phyloP scores from a whole-genome alignment of 1,139 yeast species.

The Scheffersomyces parashehatae region DNA sequence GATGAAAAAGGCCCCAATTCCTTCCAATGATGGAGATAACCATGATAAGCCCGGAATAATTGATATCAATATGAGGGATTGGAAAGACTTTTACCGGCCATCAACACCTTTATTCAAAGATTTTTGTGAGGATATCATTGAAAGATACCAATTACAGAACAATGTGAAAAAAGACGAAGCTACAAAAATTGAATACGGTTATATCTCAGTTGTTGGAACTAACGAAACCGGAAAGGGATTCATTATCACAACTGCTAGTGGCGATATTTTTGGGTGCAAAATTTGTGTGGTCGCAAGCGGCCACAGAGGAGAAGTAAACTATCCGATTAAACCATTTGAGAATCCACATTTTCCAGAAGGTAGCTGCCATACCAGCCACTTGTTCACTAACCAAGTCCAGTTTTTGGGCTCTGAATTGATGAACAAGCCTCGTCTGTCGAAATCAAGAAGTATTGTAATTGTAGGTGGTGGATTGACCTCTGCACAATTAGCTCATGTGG shows the following conservation, averaged over 20 bases:
- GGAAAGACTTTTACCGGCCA: conserved; percentile 50
- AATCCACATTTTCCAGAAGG: conserved; percentile 26
- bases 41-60: conserved; percentile 37
- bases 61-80: conserved; percentile 47
- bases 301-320: conserved; percentile 40
- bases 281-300: conserved; percentile 44
- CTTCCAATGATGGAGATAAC: conserved; percentile 9
- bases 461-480: conserved; percentile 54
- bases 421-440: conserved; percentile 14
- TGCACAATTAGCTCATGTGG: conserved; percentile 48
- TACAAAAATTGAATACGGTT: conserved; percentile 29
- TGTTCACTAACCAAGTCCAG: conserved; percentile 28
- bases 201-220: conserved; percentile 23
- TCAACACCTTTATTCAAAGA: conserved; percentile 41
- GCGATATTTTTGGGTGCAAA: conserved; percentile 32
- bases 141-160: conserved; percentile 31
- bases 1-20: conserved; percentile 13
- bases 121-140: conserved; percentile 37
- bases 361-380: conserved; percentile 47
- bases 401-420: conserved; percentile 21
- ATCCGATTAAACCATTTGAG: conserved; percentile 29
- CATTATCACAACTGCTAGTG: conserved; percentile 27
- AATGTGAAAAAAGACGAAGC: conserved; percentile 39
- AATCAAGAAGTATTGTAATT: conserved; percentile 29
- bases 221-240: conserved; percentile 31